Conservation (phyloP, 345 rosid species). For the Eucalyptus brandiana region DNA sequence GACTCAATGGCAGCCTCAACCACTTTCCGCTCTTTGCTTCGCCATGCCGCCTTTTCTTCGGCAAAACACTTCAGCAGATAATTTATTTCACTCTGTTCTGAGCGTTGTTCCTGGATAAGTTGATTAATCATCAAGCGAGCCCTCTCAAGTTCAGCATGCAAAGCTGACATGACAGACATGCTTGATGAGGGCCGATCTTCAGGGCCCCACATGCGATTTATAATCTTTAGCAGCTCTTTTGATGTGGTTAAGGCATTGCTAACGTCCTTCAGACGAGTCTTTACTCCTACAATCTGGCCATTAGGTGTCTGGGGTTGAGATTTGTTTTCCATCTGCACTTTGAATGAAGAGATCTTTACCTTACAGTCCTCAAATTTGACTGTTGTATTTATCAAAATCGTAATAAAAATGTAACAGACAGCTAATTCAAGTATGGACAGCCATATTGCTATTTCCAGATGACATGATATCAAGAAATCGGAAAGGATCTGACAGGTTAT, state of each 20-base stretch:
- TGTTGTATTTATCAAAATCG: background rate
- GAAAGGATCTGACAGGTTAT: background rate
- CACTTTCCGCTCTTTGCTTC: constrained; percentile 73
- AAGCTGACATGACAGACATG: constrained; percentile 89
- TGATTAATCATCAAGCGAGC: constrained; percentile 91
- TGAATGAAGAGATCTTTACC: background rate
- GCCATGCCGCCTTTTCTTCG: constrained; percentile 92
- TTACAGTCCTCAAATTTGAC: background rate
- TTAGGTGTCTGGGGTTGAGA: constrained; percentile 76
- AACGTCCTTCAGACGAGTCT: constrained; percentile 71
- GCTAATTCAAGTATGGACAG: background rate
- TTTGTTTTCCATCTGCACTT: constrained; percentile 71
- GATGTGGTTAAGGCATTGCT: constrained; percentile 94
- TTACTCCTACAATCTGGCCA: constrained; percentile 57
- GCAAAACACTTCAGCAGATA: constrained; percentile 88
- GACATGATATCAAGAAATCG: background rate
- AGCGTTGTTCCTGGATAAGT: constrained; percentile 66
- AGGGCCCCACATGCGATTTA: constrained; percentile 86
- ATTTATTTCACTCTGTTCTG: constrained; percentile 60
- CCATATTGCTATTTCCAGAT: background rate
- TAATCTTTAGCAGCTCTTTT: constrained; percentile 83
- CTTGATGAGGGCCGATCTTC: constrained; percentile 86
- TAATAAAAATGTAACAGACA: background rate
- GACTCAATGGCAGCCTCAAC: constrained; percentile 94
- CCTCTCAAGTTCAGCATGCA: constrained; percentile 95